Base-by-base conservation (phyloP, 306 rosid genomes). In the Alnus glutinosa region DNA sequence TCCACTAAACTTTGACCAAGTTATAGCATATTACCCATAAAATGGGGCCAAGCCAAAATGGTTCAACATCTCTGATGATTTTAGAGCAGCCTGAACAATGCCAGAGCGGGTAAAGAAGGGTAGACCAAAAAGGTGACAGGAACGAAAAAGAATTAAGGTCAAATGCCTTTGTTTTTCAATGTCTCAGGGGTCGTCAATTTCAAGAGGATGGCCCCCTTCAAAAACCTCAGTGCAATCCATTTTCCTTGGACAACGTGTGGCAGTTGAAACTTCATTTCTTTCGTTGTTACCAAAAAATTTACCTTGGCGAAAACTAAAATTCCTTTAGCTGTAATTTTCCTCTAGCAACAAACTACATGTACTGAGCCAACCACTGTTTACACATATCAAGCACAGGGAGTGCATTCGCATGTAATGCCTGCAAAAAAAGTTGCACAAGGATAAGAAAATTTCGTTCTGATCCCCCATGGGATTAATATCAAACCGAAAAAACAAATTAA, bases 381-480 rank as follows among this genome's bases (percentile, higher is more conserved):
- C 98, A 95, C 98, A 95, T 92, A 83, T 95, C 98, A 71, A 95
- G 97, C 81, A 95, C 98, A 1, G 98, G 97, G 82, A 92, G 98
- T 7, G 98, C 97, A 85, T 89, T 95, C 23, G 98, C 97, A 85
- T 95, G 98, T 73, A 92, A 84, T 70, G 98, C 98, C 98, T 95
- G 92, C 88, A 83, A 88, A 80, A 80, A 81, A 80, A 49, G 85
- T 79, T 61, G 80, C 42, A 75, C 34, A 32, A 48, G 44, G 54
- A 71, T 54, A 75, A 48, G 80, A 76, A 42, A 76, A 68, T 71
- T 76, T 19, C 74, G 54, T 55, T 39, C 51, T 67, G 37, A 81
- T 18, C 72, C 51, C n/a, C 51, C n/a, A 44, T 39, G 72, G 2
- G 72, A 67, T 44, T 13, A 37, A 37, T 36, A 62, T 64, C 49